These are phyloP conservation scores for Calocybe cyanea DNA, from an alignment of 768 basidiomycete species.

Conservation along the genomic window DNA sequence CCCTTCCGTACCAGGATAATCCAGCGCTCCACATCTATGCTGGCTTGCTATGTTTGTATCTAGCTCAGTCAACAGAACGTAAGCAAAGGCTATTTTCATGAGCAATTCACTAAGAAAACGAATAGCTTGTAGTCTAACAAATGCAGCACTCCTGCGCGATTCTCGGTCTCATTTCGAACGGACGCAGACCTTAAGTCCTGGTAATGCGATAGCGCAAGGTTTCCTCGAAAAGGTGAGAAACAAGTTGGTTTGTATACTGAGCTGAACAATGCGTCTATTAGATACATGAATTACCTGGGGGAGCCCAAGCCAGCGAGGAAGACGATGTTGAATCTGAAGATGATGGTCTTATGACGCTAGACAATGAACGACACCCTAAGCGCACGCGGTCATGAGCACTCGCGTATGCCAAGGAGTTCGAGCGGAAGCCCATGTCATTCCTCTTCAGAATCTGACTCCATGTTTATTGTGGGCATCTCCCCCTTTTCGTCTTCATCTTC, in stretches of 20 bases:
- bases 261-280: neutral
- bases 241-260: neutral
- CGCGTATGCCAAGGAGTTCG: neutral
- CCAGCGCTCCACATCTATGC: conserved; percentile 79
- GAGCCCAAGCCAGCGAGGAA: conserved; percentile 3
- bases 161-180: conserved; percentile 66
- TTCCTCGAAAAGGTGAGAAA: conserved; percentile 50
- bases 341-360: conserved; percentile 27
- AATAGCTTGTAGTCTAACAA: conserved; percentile 17
- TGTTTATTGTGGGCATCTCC: conserved; percentile 75
- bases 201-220: conserved; percentile 46
- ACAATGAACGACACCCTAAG: conserved; percentile 28
- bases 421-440: conserved; percentile 22
- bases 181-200: conserved; percentile 54
- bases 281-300: conserved; percentile 11
- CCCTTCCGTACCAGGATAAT: conserved; percentile 84
- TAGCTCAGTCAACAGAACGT: conserved; percentile 39
- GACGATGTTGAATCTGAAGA: conserved; percentile 29
- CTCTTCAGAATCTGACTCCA: conserved; percentile 76
- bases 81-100: conserved; percentile 3
- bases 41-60: conserved; percentile 65
- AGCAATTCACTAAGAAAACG: conserved; percentile 1
- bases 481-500: conserved; percentile 42
- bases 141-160: conserved; percentile 39
- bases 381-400: conserved; percentile 25